Base-by-base conservation (phyloP, 1,284 basidiomycete species). In the Ustilago shanxiensis region DNA sequence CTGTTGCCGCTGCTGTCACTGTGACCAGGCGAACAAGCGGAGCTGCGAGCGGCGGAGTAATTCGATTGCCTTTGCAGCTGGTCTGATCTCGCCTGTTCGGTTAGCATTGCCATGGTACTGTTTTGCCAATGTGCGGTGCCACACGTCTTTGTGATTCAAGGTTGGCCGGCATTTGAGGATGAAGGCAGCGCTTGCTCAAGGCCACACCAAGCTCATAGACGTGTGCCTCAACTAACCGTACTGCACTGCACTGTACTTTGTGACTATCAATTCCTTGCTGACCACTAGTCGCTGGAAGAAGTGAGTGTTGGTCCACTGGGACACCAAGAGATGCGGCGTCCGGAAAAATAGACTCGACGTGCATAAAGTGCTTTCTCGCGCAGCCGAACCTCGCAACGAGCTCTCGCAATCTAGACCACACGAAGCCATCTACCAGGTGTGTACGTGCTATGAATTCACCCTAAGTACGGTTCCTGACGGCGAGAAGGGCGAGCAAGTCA, bases 1-100 rank as follows among this genome's bases (percentile, higher is more conserved):
- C n/a, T n/a, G n/a, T n/a, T n/a, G 13, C 6, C 18, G 37, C 8
- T 6, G 6, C 18, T 39, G 37, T 18, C 11, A 39, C n/a, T n/a
- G 37, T 18, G 37, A 18, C 18, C 39, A 39, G 45, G 16, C 24
- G n/a, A 29, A 53, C 31, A 13, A 52, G 53, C 56, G 56, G 60
- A 66, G 59, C 60, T 72, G 70, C 57, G 66, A 59, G 52, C 49
- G 56, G 37, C 64, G 70, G 70, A 72, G 60, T 72, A 72, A 72
- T 62, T 71, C 55, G 52, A 69, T 55, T 60, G 56, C 35, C 60
- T 49, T 49, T 69, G 60, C 60, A 64, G 55, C 10, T 39, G 13
- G 13, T 22, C 11, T 33, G 31, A 33, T 33, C 31, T 33, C 31
- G 31, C n/a, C n/a, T n/a, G n/a, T n/a, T n/a, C n/a, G n/a, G n/a